Base-by-base conservation (phyloP, 1,284 basidiomycete species). In the Sanghuangporus weigelae region DNA sequence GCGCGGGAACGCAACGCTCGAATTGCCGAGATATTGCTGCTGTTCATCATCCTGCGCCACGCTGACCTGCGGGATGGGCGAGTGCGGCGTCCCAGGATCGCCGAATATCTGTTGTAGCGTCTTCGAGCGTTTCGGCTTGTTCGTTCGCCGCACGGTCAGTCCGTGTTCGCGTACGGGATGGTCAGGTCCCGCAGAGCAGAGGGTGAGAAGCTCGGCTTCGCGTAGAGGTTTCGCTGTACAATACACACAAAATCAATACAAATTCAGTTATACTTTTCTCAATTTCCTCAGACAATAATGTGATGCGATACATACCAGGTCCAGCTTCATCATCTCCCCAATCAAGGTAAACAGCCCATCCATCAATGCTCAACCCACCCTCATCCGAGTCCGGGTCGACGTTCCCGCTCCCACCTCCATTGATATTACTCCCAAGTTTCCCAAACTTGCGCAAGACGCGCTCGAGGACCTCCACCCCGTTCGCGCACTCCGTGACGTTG, bases 401-500 rank as follows among this genome's bases (percentile, higher is more conserved):
- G 5, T 82, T 81, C 46, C 81, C 76, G 64, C 73, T 78, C 69
- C 80, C 81, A 16, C 53, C 36, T 31, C 26, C 26, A 31, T 31
- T 31, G 5, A 31, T 3, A 31, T 4, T 31, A 11, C 31, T 31
- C 11, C 78, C 78, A 26, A 86, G 78, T 73, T 94, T 95, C 58
- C 86, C 86, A 70, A 95, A 92, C 74, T 98, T 98, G 73, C 85
- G 91, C 65, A 98, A 77, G 0, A 92, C 94, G 68, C 88, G 86
- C 68, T 93, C 91, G 57, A 97, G 79, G 1, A 97, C 84, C 69
- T 97, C 93, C 1, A 90, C 81, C 3, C 93, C 94, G 42, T 87
- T 87, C 1, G 80, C 79, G 70, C 91, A 95, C 54, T 89, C 85
- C 1, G 85, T 83, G 11, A 94, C 87, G 71, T 95, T 89, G 65